These are phyloP conservation scores for Aphelidium insulamus DNA, from an alignment of 371 early-diverging fungal species.

Conservation along the genomic window DNA sequence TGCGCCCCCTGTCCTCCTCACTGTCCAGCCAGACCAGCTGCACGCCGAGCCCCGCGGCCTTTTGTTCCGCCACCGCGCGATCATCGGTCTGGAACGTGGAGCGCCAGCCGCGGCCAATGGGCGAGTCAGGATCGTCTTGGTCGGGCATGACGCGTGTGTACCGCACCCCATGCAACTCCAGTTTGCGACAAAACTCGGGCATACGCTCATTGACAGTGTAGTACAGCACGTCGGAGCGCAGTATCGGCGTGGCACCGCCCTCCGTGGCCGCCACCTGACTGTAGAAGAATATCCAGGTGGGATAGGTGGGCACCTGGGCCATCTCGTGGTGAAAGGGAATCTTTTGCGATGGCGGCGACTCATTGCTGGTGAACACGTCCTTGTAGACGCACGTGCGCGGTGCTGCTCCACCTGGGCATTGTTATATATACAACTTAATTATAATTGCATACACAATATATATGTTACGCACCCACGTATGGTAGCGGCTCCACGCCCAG, in stretches of 20 bases:
- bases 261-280: constrained; percentile 5
- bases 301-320: constrained; percentile 10
- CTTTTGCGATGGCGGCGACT: constrained; percentile 8
- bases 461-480: too few relatives aligned
- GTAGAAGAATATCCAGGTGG: constrained; percentile 8
- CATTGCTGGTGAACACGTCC: constrained; percentile 7
- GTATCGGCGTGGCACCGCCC: constrained; percentile 11
- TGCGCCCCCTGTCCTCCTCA: too few relatives aligned
- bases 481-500: too few relatives aligned
- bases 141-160: constrained; percentile 8
- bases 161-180: constrained; percentile 6
- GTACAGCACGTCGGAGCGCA: constrained; percentile 7
- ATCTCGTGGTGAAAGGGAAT: constrained; percentile 13
- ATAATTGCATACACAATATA: too few relatives aligned
- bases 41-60: constrained; percentile 5
- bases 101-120: constrained; percentile 10
- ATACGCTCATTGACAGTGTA: constrained; percentile 2
- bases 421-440: too few relatives aligned
- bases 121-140: constrained; percentile 7
- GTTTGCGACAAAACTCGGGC: constrained; percentile 6
- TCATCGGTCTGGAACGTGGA: constrained; percentile 9
- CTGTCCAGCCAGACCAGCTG: constrained; percentile 5
- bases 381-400: too few relatives aligned
- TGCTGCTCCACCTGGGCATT: too few relatives aligned
- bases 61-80: constrained; percentile 4